Conservation (phyloP, 805 yeast genomes). For the Wickerhamomyces alni region DNA sequence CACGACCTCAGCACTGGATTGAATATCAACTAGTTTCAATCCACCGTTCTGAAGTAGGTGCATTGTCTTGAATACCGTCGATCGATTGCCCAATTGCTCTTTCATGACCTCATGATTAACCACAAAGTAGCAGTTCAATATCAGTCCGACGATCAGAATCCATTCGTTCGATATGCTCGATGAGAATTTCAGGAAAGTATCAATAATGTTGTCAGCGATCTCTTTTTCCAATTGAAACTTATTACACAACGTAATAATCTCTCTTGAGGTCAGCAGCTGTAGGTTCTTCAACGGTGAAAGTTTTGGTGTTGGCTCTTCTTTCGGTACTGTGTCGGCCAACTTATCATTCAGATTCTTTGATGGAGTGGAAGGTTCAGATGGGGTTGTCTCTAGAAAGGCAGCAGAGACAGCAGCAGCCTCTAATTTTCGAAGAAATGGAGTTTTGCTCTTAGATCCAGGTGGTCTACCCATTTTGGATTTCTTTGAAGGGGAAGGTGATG, state of each 20-base stretch:
- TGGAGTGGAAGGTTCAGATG: neutral
- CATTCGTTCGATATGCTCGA: conserved; percentile 57
- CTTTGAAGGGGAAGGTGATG: conserved; percentile 12
- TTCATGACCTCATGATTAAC: conserved; percentile 43
- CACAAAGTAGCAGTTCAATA: conserved; percentile 50
- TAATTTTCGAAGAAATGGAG: conserved; percentile 24
- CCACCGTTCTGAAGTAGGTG: conserved; percentile 50
- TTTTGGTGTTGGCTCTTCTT: too few relatives aligned
- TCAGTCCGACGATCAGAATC: conserved; percentile 64
- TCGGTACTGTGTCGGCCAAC: too few relatives aligned
- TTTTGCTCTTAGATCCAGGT: conserved; percentile 14
- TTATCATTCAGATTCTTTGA: too few relatives aligned
- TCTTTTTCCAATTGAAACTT: conserved; percentile 55
- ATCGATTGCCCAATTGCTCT: conserved; percentile 42
- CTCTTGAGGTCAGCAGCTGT: conserved; percentile 32
- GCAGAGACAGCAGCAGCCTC: conserved; percentile 22
- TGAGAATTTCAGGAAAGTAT: conserved; percentile 43
- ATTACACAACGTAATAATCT: conserved; percentile 48
- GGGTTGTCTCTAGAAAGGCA: conserved; percentile 6
- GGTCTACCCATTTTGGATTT: conserved; percentile 17
- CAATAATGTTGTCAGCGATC: conserved; percentile 42
- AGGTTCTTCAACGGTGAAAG: conserved; percentile 23
- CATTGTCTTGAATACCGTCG: conserved; percentile 43
- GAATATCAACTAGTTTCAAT: conserved; percentile 40
- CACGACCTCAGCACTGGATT: conserved; percentile 47